These are phyloP conservation scores for Trebouxiophyceae sp. DNA, from an alignment of 163 green algal species.

Conservation along the genomic window DNA sequence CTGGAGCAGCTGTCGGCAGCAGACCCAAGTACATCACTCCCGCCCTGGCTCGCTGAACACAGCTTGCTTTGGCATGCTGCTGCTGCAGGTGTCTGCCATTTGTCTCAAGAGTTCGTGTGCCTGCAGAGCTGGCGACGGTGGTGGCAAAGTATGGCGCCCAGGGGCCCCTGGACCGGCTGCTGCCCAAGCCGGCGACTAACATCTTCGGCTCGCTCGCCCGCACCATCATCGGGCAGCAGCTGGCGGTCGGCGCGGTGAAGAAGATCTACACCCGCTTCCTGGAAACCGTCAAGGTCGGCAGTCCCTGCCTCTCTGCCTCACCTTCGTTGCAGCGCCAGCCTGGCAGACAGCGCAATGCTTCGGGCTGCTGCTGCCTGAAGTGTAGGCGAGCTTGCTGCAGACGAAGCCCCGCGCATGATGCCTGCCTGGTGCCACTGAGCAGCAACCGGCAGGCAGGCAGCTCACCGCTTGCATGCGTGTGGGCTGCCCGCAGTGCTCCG, in stretches of 20 bases:
- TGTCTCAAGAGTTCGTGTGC: background rate
- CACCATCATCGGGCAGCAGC: constrained; percentile 35
- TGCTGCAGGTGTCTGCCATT: background rate
- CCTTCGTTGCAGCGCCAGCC: background rate
- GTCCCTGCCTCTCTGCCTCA: background rate
- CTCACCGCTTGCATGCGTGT: no score
- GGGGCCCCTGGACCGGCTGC: constrained; percentile 18
- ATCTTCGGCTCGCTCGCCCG: constrained; percentile 30
- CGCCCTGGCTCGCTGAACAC: background rate
- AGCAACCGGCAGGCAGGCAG: no score
- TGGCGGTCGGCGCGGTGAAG: constrained; percentile 17
- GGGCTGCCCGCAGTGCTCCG: constrained; percentile 6
- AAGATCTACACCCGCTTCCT: constrained; percentile 32
- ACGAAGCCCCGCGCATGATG: no score
- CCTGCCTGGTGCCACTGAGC: no score
- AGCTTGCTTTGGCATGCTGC: background rate
- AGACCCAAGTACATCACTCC: background rate
- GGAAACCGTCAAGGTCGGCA: constrained; percentile 11
- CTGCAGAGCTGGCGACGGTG: constrained; percentile 24
- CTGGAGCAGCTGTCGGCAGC: background rate
- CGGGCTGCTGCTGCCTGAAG: no score
- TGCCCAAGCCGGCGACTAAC: constrained; percentile 20
- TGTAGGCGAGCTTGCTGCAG: no score
- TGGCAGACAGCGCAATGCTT: no score
- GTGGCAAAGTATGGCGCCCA: constrained; percentile 26